Percentiles rank a stretch among this genome's conserved stretches.
Conservation (phyloP, 441 rosid species). For the Gossypium schwendimanii region DNA sequence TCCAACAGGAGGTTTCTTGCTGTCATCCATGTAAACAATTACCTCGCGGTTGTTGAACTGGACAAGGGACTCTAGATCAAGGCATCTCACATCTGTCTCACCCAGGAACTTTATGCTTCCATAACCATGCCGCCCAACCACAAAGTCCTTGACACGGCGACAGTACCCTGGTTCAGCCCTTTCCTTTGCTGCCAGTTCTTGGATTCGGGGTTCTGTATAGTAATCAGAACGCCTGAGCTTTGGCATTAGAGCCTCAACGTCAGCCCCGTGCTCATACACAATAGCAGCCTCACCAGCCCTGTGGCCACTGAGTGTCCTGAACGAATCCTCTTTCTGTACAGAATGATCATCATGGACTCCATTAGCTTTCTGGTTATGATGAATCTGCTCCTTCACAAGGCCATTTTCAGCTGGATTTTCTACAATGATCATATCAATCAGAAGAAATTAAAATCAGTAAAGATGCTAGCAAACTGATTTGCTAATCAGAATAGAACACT, state of each 20-base stretch:
- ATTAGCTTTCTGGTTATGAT: constrained; percentile 42
- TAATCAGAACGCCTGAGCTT: constrained; percentile 72
- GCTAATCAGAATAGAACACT: neutral
- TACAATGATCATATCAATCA: constrained; percentile 21
- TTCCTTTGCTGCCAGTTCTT: constrained; percentile 87
- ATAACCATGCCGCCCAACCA: constrained; percentile 83
- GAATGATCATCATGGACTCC: constrained; percentile 47
- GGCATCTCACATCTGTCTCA: constrained; percentile 78
- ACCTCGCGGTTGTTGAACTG: constrained; percentile 90
- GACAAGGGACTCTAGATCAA: constrained; percentile 71
- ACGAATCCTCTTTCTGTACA: constrained; percentile 46
- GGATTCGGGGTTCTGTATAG: constrained; percentile 88
- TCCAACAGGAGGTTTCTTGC: constrained; percentile 85
- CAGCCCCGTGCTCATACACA: constrained; percentile 84
- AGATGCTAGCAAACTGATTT: neutral
- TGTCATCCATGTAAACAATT: constrained; percentile 91
- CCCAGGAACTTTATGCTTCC: constrained; percentile 86
- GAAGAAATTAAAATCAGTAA: constrained; percentile 3
- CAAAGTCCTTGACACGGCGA: constrained; percentile 67
- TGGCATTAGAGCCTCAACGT: constrained; percentile 80
- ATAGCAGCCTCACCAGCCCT: constrained; percentile 96
- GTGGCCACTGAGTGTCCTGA: constrained; percentile 53
- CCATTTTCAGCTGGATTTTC: constrained; percentile 45
- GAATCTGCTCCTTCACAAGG: constrained; percentile 35
- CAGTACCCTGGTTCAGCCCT: constrained; percentile 74